Base-by-base conservation (phyloP, 176 grass and related monocot species). In the Juncus effusus region DNA sequence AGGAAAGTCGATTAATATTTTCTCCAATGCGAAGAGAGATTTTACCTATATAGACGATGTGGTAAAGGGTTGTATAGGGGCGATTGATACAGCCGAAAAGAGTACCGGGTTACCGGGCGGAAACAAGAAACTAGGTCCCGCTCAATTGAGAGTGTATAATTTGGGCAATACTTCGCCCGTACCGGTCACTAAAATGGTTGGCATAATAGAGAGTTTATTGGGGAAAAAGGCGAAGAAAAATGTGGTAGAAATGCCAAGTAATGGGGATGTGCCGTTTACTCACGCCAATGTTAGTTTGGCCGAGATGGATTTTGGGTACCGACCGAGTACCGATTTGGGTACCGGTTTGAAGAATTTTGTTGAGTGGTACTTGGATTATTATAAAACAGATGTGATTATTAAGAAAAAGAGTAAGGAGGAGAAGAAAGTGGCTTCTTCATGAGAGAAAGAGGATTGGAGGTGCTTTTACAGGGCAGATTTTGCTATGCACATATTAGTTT, bases 41-140 rank as follows among this genome's bases (percentile, higher is more conserved):
- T 97, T 97, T 80, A 97, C 93, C 42, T 97, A 86, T 77, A 97
- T 97, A 64, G 93, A 92, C 66, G 93, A 97, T 83, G 80, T 97
- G 74, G 93, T 97, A 79, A 81, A 76, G 72, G 93, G 93, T 38
- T 86, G 82, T 78, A 59, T 97, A 57, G 93, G 93, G 16, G 85
- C 93, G 13, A 76, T 97, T 54, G 93, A 97, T 77, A 82, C 85
- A 3, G 79, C 93, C 6, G 63, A 75, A n/a, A 81, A 15, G 70
- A 92, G 88, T 86, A 97, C 93, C 10, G 93, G 93, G 2, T 61
- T 50, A n/a, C 55, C 73, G 12, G 74, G 51, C 16, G 75, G 88
- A 12, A 63, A 85, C 37, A 89, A 86, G 74, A 97, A 92, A 81
- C 72, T 11, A 2, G 82, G 88, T 0, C 77, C 80, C 0, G 93